A percentile compares a stretch with the other conserved stretches of the same genome.
These are phyloP conservation scores for Fusarium multiceps DNA, from an alignment of 2,329 filamentous ascomycete genomes.

Conservation along the genomic window DNA sequence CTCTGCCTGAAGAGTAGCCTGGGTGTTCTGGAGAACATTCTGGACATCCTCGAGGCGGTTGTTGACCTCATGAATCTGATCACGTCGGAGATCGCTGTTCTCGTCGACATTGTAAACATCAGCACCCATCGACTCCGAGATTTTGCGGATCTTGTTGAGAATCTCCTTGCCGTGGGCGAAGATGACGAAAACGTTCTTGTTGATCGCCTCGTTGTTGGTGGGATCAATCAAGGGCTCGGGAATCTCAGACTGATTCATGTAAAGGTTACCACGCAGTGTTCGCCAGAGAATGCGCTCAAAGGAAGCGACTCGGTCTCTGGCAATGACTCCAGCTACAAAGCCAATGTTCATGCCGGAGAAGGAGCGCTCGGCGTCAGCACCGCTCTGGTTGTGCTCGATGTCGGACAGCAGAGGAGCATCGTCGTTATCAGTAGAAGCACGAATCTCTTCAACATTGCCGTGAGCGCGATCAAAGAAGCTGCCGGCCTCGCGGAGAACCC, in stretches of 20 bases:
- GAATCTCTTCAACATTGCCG: slow-evolving; percentile 95
- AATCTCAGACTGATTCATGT: slow-evolving; percentile 99
- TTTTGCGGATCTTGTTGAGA: slow-evolving; percentile 98
- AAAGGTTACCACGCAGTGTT: slow-evolving; percentile 95
- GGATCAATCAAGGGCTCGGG: slow-evolving; percentile 92
- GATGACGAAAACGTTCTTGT: slow-evolving; percentile 99
- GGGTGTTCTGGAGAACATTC: slow-evolving; percentile 94
- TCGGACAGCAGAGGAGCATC: slow-evolving; percentile 94
- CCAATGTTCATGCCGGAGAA: slow-evolving; percentile 99
- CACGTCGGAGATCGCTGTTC: slow-evolving; percentile 92
- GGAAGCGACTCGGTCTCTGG: slow-evolving; percentile 89
- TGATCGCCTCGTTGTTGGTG: slow-evolving; percentile 87
- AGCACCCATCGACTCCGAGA: slow-evolving; percentile 95
- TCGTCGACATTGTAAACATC: slow-evolving; percentile 97
- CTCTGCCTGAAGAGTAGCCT: slow-evolving; percentile 92
- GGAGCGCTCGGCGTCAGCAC: slow-evolving; percentile 79
- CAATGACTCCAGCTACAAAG: slow-evolving; percentile 96
- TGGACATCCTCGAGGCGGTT: slow-evolving; percentile 89
- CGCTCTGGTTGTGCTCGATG: slow-evolving; percentile 81
- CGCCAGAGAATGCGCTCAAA: slow-evolving; percentile 99
- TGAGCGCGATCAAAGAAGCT: slow-evolving; percentile 97
- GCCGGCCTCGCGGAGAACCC: slow-evolving; percentile 95
- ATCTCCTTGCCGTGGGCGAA: slow-evolving; percentile 99
- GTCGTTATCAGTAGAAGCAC: slow-evolving; percentile 88
- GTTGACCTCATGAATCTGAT: slow-evolving; percentile 98